phyloP scores from a whole-genome alignment of 768 basidiomycete species.

The Dictyophora rubrovolvata region DNA sequence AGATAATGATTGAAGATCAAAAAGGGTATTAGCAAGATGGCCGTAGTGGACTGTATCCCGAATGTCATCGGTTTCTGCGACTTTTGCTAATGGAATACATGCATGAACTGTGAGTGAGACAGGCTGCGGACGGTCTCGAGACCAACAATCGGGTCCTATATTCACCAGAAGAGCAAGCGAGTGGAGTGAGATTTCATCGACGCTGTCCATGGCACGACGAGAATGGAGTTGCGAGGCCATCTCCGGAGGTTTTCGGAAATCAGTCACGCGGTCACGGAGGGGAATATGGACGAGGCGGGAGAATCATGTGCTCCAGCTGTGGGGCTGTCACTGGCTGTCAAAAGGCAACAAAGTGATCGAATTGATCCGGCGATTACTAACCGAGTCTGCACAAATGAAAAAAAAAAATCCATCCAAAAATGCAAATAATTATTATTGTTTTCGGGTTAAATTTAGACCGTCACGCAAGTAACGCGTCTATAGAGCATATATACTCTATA shows the following conservation, averaged over 20 bases:
- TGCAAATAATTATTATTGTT: no score
- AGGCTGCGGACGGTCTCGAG: conserved; percentile 36
- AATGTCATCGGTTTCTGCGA: conserved; percentile 43
- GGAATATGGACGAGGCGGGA: neutral
- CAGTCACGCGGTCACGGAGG: neutral
- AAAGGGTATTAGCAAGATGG: conserved; percentile 41
- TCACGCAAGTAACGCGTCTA: no score
- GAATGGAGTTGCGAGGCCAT: neutral
- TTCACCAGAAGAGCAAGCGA: conserved; percentile 30
- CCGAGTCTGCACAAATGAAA: no score
- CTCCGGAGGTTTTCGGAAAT: neutral
- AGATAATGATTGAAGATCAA: conserved; percentile 16
- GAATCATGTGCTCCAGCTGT: neutral
- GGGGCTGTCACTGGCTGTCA: neutral
- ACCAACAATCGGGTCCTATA: conserved; percentile 46
- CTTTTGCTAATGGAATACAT: conserved; percentile 27
- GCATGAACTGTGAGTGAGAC: conserved; percentile 42
- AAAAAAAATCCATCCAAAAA: no score
- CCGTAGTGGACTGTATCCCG: conserved; percentile 56
- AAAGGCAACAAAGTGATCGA: no score
- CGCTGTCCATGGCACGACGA: neutral
- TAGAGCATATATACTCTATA: no score
- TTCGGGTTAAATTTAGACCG: no score
- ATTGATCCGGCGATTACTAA: no score
- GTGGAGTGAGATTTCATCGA: conserved; percentile 37